phyloP scores from a whole-genome alignment of 176 grass and related monocot genomes.

The Lolium perenne region DNA sequence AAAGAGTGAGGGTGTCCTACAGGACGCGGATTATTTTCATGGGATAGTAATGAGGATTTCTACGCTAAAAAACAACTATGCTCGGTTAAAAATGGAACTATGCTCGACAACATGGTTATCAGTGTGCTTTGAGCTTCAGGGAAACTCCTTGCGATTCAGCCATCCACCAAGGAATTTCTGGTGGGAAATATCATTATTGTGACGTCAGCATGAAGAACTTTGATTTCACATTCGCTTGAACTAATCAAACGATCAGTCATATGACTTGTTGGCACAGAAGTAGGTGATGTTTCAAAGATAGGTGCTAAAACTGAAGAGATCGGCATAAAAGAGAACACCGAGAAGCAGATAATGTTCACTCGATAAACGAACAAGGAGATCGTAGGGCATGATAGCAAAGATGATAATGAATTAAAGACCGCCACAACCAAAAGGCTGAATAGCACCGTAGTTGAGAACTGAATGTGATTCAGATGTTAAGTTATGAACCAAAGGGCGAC shows the following conservation, averaged over 20 bases:
- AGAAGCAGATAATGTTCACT: not conserved
- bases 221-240: not conserved
- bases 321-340: not conserved
- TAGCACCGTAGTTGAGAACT: not conserved
- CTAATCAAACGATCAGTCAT: not conserved
- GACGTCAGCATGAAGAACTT: not conserved
- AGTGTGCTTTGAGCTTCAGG: not conserved
- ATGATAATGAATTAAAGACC: not conserved
- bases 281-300: not conserved
- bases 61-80: no score
- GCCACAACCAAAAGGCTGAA: conserved; percentile 28
- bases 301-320: not conserved
- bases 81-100: no score
- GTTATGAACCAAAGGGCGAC: conserved; percentile 1
- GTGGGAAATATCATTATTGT: not conserved
- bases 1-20: no score
- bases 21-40: no score
- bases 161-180: not conserved
- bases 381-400: not conserved
- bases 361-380: not conserved
- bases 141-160: not conserved
- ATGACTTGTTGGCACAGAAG: not conserved
- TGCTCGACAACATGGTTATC: no score
- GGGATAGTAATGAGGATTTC: no score
- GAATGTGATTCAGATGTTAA: conserved; percentile 29